phyloP scores from a whole-genome alignment of 2,329 filamentous ascomycete species.

The Ophiocordyceps robertsii region DNA sequence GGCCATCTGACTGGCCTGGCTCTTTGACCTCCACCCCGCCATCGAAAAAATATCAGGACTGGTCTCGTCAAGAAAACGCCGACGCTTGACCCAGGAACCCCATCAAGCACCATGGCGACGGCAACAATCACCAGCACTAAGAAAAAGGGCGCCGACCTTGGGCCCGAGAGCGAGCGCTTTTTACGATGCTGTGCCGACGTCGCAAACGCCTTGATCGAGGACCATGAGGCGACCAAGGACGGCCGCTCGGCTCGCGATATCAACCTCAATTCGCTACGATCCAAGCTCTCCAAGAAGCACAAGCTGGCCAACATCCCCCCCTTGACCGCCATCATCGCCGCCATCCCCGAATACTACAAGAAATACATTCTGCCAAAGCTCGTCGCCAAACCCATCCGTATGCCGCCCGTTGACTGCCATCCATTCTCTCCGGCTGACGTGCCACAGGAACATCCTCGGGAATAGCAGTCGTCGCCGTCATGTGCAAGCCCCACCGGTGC shows the following conservation, averaged over 20 bases:
- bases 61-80: background rate
- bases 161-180: conserved; percentile 89
- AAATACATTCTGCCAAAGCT: conserved; percentile 96
- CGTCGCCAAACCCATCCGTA: conserved; percentile 90
- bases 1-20: background rate
- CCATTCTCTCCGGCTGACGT: conserved; percentile 1
- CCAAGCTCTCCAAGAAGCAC: conserved; percentile 87
- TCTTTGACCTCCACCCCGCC: background rate
- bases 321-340: conserved; percentile 91
- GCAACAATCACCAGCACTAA: conserved; percentile 58
- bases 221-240: conserved; percentile 73
- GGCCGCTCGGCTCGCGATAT: conserved; percentile 68
- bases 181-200: conserved; percentile 93
- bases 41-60: background rate
- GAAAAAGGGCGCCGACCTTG: conserved; percentile 51
- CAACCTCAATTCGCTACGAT: conserved; percentile 80
- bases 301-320: conserved; percentile 77
- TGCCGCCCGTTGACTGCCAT: background rate
- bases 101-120: conserved; percentile 22
- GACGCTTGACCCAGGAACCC: background rate
- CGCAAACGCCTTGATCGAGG: conserved; percentile 83
- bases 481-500: conserved; percentile 98
- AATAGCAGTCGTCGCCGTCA: conserved; percentile 95
- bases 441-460: conserved; percentile 75
- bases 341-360: conserved; percentile 98